Evolutionary conservation across 2,329 filamentous ascomycete genomes (phyloP).

Genomic region (Drechslera avenae): DNA sequence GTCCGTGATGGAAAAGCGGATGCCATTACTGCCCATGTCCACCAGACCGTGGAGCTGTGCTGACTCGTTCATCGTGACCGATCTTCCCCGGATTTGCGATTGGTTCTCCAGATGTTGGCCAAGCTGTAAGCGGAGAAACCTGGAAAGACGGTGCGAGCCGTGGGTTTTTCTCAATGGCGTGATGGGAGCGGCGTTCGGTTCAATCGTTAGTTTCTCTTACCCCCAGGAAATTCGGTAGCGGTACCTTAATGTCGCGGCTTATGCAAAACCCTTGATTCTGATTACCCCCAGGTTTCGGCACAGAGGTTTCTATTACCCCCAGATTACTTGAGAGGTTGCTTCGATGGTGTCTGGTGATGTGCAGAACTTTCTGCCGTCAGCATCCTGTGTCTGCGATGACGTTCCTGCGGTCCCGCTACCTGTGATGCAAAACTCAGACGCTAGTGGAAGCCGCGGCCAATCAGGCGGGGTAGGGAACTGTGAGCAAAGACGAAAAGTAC

Average conservation of each 20-base stretch:
- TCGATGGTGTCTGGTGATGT: conserved; percentile 28
- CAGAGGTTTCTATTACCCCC: conserved; percentile 36
- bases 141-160: conserved; percentile 21
- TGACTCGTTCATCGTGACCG: conserved; percentile 22
- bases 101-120: conserved; percentile 18
- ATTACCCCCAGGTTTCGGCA: conserved; percentile 25
- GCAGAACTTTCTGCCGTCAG: conserved; percentile 18
- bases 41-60: conserved; percentile 41
- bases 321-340: conserved; percentile 33
- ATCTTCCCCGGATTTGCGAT: conserved; percentile 22
- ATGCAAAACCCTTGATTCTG: conserved; percentile 16
- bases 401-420: conserved; percentile 16
- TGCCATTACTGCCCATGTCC: conserved; percentile 71
- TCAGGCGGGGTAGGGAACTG: conserved; percentile 5
- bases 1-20: conserved; percentile 88
- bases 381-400: conserved; percentile 23
- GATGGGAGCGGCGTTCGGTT: conserved; percentile 23
- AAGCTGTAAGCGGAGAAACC: conserved; percentile 13
- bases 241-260: conserved; percentile 22
- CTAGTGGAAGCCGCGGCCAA: conserved; percentile 21
- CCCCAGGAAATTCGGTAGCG: conserved; percentile 26
- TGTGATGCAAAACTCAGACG: conserved; percentile 21
- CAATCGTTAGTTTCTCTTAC: conserved; percentile 22
- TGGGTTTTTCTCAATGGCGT: conserved; percentile 24
- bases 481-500: background rate